phyloP scores from a whole-genome alignment of 2,329 filamentous ascomycete genomes.

The Alternaria postmessia region DNA sequence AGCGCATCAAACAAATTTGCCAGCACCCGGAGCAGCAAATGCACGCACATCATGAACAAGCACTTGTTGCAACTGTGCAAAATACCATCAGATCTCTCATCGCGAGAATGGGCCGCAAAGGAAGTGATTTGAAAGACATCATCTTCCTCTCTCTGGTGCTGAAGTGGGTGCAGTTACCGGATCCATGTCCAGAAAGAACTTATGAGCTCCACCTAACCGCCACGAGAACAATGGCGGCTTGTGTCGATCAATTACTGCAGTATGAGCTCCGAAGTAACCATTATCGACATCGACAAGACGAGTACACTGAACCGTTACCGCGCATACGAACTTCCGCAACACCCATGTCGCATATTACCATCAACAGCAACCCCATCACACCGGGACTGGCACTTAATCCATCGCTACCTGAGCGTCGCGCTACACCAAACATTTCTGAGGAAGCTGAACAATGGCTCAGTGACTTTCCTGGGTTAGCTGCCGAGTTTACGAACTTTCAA shows the following conservation, averaged over 20 bases:
- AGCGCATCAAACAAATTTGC: conserved; percentile 32
- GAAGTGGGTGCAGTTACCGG: conserved; percentile 21
- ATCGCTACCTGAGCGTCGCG: background rate
- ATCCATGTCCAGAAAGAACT: background rate
- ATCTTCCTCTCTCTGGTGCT: conserved; percentile 29
- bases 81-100: conserved; percentile 23
- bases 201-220: conserved; percentile 13
- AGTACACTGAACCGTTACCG: background rate
- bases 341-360: background rate
- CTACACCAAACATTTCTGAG: conserved; percentile 1
- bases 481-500: conserved; percentile 19
- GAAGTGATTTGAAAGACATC: conserved; percentile 32
- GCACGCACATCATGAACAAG: background rate
- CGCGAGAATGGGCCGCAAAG: conserved; percentile 23
- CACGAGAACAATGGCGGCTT: conserved; percentile 19
- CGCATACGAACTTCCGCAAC: background rate
- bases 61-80: conserved; percentile 19
- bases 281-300: conserved; percentile 8
- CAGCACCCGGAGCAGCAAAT: background rate
- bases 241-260: conserved; percentile 23
- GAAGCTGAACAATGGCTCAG: conserved; percentile 24
- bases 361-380: background rate
- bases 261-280: conserved; percentile 8
- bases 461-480: conserved; percentile 22
- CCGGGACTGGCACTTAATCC: background rate